phyloP scores from a whole-genome alignment of 2,329 filamentous ascomycete genomes.

The Simplicillium aogashimaense region DNA sequence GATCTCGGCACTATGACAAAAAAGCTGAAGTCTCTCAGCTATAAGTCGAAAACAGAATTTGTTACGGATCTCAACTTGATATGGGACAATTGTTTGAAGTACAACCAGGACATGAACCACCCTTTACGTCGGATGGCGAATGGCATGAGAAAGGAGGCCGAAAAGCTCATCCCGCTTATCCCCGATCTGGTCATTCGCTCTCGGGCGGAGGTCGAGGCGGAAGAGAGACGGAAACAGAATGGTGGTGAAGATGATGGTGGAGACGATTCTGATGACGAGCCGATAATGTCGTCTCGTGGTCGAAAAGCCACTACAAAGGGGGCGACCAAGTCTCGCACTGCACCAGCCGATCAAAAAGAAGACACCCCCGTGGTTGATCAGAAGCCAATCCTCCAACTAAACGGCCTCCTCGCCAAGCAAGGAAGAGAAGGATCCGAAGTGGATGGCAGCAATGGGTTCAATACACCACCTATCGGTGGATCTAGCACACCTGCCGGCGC shows the following conservation, averaged over 20 bases:
- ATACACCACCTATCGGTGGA: slow-evolving; percentile 67
- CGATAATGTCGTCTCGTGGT: slow-evolving; percentile 94
- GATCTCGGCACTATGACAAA: slow-evolving; percentile 97
- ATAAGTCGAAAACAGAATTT: slow-evolving; percentile 89
- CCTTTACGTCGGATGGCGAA: slow-evolving; percentile 86
- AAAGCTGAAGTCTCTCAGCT: slow-evolving; percentile 73
- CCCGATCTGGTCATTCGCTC: slow-evolving; percentile 86
- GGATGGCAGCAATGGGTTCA: slow-evolving; percentile 78
- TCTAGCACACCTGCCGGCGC: slow-evolving; percentile 66
- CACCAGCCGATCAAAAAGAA: slow-evolving; percentile 63
- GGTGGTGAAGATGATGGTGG: slow-evolving; percentile 73
- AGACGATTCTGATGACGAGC: slow-evolving; percentile 93
- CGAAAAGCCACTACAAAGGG: slow-evolving; percentile 74
- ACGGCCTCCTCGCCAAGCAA: slow-evolving; percentile 48
- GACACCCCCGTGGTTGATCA: slow-evolving; percentile 67
- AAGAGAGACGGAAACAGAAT: slow-evolving; percentile 75
- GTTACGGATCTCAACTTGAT: slow-evolving; percentile 89
- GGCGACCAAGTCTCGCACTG: slow-evolving; percentile 67
- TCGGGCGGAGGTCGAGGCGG: slow-evolving; percentile 86
- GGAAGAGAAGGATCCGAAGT: slow-evolving; percentile 68
- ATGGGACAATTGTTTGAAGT: slow-evolving; percentile 93
- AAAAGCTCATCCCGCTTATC: slow-evolving; percentile 91
- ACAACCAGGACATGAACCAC: slow-evolving; percentile 84
- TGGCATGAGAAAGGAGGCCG: slow-evolving; percentile 94
- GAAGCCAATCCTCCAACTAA: slow-evolving; percentile 62